phyloP scores from a whole-genome alignment of 2,329 filamentous ascomycete species.

The Thermothelomyces thermophilus region DNA sequence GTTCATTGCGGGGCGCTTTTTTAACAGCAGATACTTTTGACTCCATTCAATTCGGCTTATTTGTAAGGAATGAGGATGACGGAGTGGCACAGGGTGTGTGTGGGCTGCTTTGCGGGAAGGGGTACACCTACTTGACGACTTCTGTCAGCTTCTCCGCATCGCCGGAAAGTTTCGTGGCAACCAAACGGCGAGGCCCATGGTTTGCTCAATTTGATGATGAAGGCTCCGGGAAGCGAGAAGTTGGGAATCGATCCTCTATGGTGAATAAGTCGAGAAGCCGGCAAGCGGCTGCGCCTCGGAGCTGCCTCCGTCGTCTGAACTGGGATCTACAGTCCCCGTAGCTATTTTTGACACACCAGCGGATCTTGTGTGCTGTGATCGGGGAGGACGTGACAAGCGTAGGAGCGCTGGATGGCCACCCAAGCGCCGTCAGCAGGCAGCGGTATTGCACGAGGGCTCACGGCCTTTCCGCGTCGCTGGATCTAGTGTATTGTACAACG shows the following conservation, averaged over 20 bases:
- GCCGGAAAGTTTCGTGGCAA: no score
- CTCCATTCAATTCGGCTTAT: no score
- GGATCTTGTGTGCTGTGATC: not conserved
- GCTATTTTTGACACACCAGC: constrained; percentile 13
- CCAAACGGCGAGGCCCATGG: no score
- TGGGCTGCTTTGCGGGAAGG: no score
- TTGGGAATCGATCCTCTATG: no score
- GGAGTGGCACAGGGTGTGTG: no score
- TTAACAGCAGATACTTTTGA: no score
- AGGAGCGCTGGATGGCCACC: not conserved
- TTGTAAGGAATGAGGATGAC: no score
- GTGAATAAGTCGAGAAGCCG: not conserved
- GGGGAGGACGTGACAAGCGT: constrained; percentile 6
- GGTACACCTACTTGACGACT: no score
- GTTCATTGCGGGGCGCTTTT: not conserved
- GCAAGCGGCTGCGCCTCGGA: constrained; percentile 3
- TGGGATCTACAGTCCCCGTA: not conserved
- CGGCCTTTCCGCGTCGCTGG: not conserved
- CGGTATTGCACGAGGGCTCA: not conserved
- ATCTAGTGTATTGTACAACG: not conserved
- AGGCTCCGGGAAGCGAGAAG: no score
- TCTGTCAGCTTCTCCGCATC: no score
- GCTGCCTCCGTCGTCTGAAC: constrained; percentile 10
- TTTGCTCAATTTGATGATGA: no score
- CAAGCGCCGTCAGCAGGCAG: not conserved